A percentile compares a stretch with the other conserved stretches of the same genome.
phyloP scores from a whole-genome alignment of 2,329 filamentous ascomycete species.

The Tothia fuscella region DNA sequence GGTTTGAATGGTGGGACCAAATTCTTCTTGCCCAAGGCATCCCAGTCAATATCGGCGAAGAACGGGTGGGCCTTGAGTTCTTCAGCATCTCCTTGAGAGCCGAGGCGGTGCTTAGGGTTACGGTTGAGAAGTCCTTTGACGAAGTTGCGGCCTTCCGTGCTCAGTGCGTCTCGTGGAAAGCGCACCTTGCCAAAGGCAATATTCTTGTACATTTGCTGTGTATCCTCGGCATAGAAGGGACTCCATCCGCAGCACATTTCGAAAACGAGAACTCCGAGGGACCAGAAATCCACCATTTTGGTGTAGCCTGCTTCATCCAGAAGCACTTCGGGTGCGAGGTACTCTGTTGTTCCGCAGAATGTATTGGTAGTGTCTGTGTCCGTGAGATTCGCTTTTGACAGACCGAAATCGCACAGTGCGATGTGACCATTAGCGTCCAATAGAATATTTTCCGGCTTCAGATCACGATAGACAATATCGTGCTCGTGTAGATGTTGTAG shows the following conservation, averaged over 20 bases:
- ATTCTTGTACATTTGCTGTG: slow-evolving; percentile 99
- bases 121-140: slow-evolving; percentile 95
- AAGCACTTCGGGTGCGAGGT: slow-evolving; percentile 87
- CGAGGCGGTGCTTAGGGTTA: slow-evolving; percentile 90
- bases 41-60: slow-evolving; percentile 92
- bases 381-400: slow-evolving; percentile 94
- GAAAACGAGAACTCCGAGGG: slow-evolving; percentile 89
- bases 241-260: slow-evolving; percentile 99
- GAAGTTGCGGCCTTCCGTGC: slow-evolving; percentile 90
- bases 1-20: slow-evolving; percentile 96
- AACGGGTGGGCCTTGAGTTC: slow-evolving; percentile 92
- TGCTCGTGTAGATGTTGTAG: slow-evolving; percentile 92
- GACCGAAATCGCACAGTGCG: slow-evolving; percentile 89
- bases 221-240: slow-evolving; percentile 97
- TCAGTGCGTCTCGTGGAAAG: slow-evolving; percentile 89
- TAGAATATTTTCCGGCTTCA: slow-evolving; percentile 96
- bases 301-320: slow-evolving; percentile 96
- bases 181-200: slow-evolving; percentile 98
- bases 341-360: slow-evolving; percentile 96
- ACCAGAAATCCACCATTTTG: slow-evolving; percentile 99
- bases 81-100: slow-evolving; percentile 80
- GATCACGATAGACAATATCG: slow-evolving; percentile 93
- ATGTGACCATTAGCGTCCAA: slow-evolving; percentile 97
- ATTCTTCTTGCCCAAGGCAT: slow-evolving; percentile 73
- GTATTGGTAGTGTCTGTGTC: slow-evolving; percentile 98